Evolutionary conservation across 768 basidiomycete species (phyloP).

Genomic region (Sistotremastrum niveocremeum): DNA sequence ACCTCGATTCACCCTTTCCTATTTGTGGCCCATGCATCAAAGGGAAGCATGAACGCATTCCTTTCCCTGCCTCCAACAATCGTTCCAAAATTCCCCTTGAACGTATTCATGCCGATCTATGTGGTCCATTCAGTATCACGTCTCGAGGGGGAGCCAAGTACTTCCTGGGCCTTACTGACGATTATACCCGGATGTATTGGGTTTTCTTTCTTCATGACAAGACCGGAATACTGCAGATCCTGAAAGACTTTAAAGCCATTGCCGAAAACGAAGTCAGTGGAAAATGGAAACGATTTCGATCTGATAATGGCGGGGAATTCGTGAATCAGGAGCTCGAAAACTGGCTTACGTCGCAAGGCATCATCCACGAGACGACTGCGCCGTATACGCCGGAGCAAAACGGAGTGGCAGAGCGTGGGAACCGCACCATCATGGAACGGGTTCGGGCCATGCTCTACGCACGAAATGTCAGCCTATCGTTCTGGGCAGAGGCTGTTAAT

Average conservation of each 20-base stretch:
- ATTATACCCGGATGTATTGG: conserved; percentile 9
- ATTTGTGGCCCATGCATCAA: conserved; percentile 30
- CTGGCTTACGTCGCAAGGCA: conserved; percentile 24
- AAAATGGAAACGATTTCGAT: conserved; percentile 21
- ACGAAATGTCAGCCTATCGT: no score
- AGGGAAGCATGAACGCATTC: conserved; percentile 25
- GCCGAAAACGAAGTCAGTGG: conserved; percentile 17
- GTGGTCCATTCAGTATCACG: conserved; percentile 26
- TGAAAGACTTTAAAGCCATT: conserved; percentile 21
- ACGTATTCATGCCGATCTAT: conserved; percentile 27
- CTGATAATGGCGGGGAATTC: conserved; percentile 33
- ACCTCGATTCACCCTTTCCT: not conserved
- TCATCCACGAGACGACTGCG: conserved; percentile 21
- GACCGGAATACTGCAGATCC: conserved; percentile 15
- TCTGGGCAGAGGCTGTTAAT: no score
- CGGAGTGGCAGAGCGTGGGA: conserved; percentile 28
- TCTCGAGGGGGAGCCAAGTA: conserved; percentile 14
- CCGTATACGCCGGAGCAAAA: conserved; percentile 32
- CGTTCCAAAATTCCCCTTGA: conserved; percentile 19
- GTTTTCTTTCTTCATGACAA: conserved; percentile 21
- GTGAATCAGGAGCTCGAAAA: conserved; percentile 19
- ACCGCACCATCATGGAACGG: conserved; percentile 22
- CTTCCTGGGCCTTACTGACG: conserved; percentile 17
- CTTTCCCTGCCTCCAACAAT: conserved; percentile 15
- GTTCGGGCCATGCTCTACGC: conserved; percentile 23